phyloP scores from a whole-genome alignment of 768 basidiomycete species.

The Trametes meyenii region DNA sequence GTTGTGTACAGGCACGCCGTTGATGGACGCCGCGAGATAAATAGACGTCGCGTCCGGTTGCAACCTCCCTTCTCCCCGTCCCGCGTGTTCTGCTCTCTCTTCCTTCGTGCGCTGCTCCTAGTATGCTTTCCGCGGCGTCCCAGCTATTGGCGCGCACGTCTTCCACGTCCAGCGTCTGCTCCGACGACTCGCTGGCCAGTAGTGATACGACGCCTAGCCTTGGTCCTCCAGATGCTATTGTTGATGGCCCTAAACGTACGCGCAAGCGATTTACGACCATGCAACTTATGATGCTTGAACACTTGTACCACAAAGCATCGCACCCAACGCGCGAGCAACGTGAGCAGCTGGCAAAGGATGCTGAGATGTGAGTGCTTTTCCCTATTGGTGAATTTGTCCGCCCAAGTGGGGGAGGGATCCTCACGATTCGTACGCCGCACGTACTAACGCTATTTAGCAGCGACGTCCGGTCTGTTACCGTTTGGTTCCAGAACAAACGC shows the following conservation, averaged over 20 bases:
- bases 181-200: constrained; percentile 40
- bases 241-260: constrained; percentile 45
- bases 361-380: constrained; percentile 59
- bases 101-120: neutral
- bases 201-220: constrained; percentile 36
- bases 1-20: constrained; percentile 20
- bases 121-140: neutral
- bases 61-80: neutral
- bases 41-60: constrained; percentile 18
- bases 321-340: constrained; percentile 78
- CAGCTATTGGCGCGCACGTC: constrained; percentile 53
- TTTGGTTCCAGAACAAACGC: constrained; percentile 43
- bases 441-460: constrained; percentile 12
- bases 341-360: constrained; percentile 60
- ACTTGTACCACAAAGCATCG: constrained; percentile 70
- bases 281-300: constrained; percentile 73
- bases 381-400: neutral
- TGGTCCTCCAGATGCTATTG: constrained; percentile 33
- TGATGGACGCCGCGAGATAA: constrained; percentile 20
- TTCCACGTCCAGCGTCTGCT: constrained; percentile 58
- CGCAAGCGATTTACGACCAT: constrained; percentile 69
- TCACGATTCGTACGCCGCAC: constrained; percentile 12
- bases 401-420: constrained; percentile 1
- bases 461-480: constrained; percentile 35
- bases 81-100: neutral